phyloP scores from a whole-genome alignment of 352 stramenopile species.

The Phytophthora megakarya region DNA sequence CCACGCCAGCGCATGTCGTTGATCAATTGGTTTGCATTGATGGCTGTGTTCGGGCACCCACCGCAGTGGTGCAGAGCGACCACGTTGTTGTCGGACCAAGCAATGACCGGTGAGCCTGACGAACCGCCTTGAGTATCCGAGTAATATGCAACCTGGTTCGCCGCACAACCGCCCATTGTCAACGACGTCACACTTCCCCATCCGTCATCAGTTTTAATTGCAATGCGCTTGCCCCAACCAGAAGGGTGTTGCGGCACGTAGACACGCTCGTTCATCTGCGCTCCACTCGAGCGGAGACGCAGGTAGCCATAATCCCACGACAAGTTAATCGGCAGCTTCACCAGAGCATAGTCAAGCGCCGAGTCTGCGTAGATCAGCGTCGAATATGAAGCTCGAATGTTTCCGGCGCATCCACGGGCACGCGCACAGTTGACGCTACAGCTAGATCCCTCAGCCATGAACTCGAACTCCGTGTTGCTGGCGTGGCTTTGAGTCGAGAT shows the following conservation, averaged over 20 bases:
- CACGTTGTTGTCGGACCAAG: conserved; percentile 62
- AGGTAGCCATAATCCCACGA: conserved; percentile 60
- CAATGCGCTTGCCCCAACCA: conserved; percentile 73
- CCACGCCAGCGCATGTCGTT: conserved; percentile 46
- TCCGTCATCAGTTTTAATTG: conserved; percentile 50
- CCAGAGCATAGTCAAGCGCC: conserved; percentile 66
- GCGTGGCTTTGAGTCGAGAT: conserved; percentile 55
- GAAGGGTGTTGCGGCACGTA: conserved; percentile 70
- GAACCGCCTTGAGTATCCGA: conserved; percentile 75
- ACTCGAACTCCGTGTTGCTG: conserved; percentile 71
- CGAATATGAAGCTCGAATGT: conserved; percentile 30
- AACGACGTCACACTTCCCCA: conserved; percentile 54
- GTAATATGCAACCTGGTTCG: conserved; percentile 68
- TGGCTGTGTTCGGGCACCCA: conserved; percentile 75
- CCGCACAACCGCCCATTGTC: conserved; percentile 45
- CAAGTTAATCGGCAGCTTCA: conserved; percentile 64
- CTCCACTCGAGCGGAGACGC: conserved; percentile 50
- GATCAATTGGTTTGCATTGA: conserved; percentile 68
- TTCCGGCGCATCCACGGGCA: conserved; percentile 43
- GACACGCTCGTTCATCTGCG: conserved; percentile 52
- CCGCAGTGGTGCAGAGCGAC: conserved; percentile 78
- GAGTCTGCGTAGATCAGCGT: conserved; percentile 46
- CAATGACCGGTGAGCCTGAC: conserved; percentile 72
- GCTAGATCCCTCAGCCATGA: conserved; percentile 48
- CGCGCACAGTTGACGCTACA: conserved; percentile 47